A percentile compares a stretch with the other conserved stretches of the same genome.
phyloP scores from a whole-genome alignment of 345 rosid genomes.

The Kandelia obovata region DNA sequence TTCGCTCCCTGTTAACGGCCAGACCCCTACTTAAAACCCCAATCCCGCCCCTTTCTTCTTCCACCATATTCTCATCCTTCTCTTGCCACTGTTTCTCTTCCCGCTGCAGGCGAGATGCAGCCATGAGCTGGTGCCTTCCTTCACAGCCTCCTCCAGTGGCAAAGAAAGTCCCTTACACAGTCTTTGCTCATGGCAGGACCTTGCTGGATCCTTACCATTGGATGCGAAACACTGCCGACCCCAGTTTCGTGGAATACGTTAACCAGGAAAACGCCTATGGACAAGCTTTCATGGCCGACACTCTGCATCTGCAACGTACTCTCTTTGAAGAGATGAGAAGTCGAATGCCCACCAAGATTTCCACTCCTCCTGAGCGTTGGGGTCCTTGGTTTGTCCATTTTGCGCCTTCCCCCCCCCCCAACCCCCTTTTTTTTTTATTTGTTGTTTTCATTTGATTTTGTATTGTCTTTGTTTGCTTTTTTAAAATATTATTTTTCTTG shows the following conservation, averaged over 20 bases:
- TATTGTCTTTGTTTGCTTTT: not conserved
- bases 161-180: not conserved
- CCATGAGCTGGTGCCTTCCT: not conserved
- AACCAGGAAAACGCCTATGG: slow-evolving; percentile 69
- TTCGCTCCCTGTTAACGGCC: too few relatives aligned
- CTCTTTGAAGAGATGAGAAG: slow-evolving; percentile 60
- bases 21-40: too few relatives aligned
- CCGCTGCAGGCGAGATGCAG: too few relatives aligned
- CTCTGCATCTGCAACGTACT: slow-evolving; percentile 40
- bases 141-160: not conserved
- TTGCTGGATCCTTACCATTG: slow-evolving; percentile 78
- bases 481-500: not conserved
- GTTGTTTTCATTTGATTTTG: not conserved
- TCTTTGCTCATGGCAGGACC: slow-evolving; percentile 17
- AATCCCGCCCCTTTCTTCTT: too few relatives aligned
- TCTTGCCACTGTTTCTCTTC: not conserved
- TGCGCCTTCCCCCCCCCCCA: not conserved
- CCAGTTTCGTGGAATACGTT: slow-evolving; percentile 51
- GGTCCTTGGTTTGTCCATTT: slow-evolving; percentile 70
- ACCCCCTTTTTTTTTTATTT: slow-evolving; percentile 1
- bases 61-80: not conserved
- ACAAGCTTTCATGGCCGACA: slow-evolving; percentile 78
- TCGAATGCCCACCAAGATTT: slow-evolving; percentile 51
- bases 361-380: slow-evolving; percentile 81
- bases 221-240: slow-evolving; percentile 61